Evolutionary conservation across 306 rosid species (phyloP).

Genomic region (Prunus davidiana): DNA sequence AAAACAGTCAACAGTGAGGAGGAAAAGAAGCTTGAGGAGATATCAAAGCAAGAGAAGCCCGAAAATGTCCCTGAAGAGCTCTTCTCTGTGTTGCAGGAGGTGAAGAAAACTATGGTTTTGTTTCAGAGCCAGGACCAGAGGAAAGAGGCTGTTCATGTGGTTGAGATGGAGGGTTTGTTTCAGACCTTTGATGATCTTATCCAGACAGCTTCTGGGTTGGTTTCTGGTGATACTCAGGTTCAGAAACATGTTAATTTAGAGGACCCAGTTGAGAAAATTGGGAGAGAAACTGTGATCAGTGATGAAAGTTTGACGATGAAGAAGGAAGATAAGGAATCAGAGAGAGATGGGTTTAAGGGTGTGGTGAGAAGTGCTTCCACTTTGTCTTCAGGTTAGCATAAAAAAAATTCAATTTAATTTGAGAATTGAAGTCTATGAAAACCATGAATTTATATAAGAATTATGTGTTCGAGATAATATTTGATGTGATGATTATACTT

Average conservation of each 20-base stretch:
- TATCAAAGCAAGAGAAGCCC: constrained; percentile 41
- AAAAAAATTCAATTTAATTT: not conserved
- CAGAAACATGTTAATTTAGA: constrained; percentile 19
- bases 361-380: constrained; percentile 36
- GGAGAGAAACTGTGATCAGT: constrained; percentile 14
- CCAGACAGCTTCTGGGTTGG: constrained; percentile 64
- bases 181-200: constrained; percentile 67
- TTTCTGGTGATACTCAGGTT: constrained; percentile 49
- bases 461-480: not conserved
- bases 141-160: constrained; percentile 57
- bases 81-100: constrained; percentile 54
- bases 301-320: constrained; percentile 40
- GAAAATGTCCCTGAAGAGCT: constrained; percentile 53
- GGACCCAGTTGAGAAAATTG: constrained; percentile 28
- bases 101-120: constrained; percentile 52
- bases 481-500: not conserved
- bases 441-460: not conserved
- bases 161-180: constrained; percentile 56
- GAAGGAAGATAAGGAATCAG: constrained; percentile 25
- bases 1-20: constrained; percentile 63
- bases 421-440: not conserved
- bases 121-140: constrained; percentile 57
- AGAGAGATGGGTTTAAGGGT: constrained; percentile 23
- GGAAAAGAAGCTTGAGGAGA: constrained; percentile 52
- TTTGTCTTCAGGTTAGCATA: constrained; percentile 50